A percentile compares a stretch with the other conserved stretches of the same genome.
Evolutionary conservation across 2,329 filamentous ascomycete genomes (phyloP).

Genomic region (Sclerotinia minor): DNA sequence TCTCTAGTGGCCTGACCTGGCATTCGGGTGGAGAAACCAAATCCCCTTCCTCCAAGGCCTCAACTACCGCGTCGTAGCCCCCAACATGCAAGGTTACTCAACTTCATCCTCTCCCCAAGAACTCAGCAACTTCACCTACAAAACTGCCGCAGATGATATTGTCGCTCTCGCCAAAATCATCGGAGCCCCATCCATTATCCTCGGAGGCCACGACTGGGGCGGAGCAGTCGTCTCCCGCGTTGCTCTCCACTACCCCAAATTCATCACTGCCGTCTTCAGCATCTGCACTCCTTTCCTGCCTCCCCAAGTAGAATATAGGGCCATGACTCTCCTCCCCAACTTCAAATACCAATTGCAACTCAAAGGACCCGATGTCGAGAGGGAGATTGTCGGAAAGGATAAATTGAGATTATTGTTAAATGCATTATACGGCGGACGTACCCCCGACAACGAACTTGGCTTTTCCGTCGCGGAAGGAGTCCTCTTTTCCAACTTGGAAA

Average conservation of each 20-base stretch:
- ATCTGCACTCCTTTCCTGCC: constrained; percentile 74
- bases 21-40: constrained; percentile 86
- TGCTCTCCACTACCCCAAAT: constrained; percentile 69
- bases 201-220: constrained; percentile 91
- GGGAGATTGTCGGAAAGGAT: constrained; percentile 55
- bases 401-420: constrained; percentile 70
- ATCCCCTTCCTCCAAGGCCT: constrained; percentile 73
- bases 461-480: constrained; percentile 65
- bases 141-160: constrained; percentile 73
- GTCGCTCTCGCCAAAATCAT: constrained; percentile 63
- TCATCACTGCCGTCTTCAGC: constrained; percentile 74
- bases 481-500: constrained; percentile 60
- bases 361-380: constrained; percentile 65
- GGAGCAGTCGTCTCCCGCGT: constrained; percentile 74
- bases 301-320: constrained; percentile 53
- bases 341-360: constrained; percentile 87
- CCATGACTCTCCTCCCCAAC: constrained; percentile 60
- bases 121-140: constrained; percentile 65
- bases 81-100: constrained; percentile 85
- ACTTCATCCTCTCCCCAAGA: constrained; percentile 68
- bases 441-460: constrained; percentile 53
- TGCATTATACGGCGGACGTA: constrained; percentile 67
- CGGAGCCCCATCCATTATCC: constrained; percentile 60
- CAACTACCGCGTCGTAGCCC: constrained; percentile 76
- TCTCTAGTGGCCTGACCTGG: constrained; percentile 69